Evolutionary conservation across 2,329 filamentous ascomycete species (phyloP).

Genomic region (Ophiostoma novo-ulmi): DNA sequence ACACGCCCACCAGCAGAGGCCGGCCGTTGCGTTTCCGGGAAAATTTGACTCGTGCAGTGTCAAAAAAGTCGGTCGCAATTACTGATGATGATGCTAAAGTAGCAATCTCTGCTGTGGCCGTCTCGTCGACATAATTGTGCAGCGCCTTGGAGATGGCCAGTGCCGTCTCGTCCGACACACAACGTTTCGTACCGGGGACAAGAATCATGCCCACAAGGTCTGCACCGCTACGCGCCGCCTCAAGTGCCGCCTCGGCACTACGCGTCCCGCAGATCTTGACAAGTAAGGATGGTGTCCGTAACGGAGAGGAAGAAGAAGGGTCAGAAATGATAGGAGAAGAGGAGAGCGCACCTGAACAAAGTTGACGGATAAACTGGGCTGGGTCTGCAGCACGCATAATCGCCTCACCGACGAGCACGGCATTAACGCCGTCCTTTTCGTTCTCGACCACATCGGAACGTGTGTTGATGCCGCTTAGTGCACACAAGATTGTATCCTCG

Average conservation of each 20-base stretch:
- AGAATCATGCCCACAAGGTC: constrained; percentile 92
- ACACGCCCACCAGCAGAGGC: constrained; percentile 84
- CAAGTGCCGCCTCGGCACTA: constrained; percentile 70
- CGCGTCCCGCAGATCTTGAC: constrained; percentile 97
- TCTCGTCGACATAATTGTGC: constrained; percentile 45
- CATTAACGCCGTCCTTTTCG: constrained; percentile 82
- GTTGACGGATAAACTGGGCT: constrained; percentile 71
- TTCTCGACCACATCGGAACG: constrained; percentile 85
- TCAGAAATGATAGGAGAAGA: constrained; percentile 11
- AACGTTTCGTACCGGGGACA: constrained; percentile 73
- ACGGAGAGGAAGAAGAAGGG: constrained; percentile 21
- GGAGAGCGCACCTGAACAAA: constrained; percentile 58
- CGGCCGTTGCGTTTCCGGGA: constrained; percentile 46
- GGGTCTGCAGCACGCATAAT: constrained; percentile 89
- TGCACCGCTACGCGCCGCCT: constrained; percentile 79
- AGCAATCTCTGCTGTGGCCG: constrained; percentile 16
- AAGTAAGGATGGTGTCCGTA: constrained; percentile 48
- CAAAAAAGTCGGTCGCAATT: constrained; percentile 63
- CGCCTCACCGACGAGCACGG: constrained; percentile 89
- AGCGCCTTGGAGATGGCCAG: constrained; percentile 74
- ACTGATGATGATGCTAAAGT: not conserved
- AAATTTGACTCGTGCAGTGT: constrained; percentile 27
- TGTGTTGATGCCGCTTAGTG: constrained; percentile 87
- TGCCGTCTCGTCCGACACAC: constrained; percentile 72
- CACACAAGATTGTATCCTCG: constrained; percentile 80